phyloP scores from a whole-genome alignment of 1,284 basidiomycete species.

The Leccinum subrobustum region DNA sequence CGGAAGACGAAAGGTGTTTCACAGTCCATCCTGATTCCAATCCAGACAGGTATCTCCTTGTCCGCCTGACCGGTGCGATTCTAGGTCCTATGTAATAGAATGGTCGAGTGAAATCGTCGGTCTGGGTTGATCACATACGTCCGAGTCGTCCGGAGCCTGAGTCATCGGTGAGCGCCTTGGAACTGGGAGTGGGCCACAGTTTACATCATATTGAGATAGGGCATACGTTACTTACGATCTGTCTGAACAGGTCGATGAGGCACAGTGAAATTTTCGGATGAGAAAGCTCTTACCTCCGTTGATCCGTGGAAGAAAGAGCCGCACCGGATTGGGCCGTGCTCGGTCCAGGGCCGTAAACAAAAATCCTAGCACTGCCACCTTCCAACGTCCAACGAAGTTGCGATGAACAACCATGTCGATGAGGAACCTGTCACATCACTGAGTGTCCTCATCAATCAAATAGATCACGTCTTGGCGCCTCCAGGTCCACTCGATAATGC shows the following conservation, averaged over 20 bases:
- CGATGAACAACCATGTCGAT: conserved; percentile 4
- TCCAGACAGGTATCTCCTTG: not conserved
- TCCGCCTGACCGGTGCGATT: not conserved
- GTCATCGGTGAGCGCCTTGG: not conserved
- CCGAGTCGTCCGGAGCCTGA: not conserved
- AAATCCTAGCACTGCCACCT: conserved; percentile 8
- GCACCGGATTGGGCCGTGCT: too few species aligned
- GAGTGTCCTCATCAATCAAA: conserved; percentile 62
- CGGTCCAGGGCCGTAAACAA: not conserved
- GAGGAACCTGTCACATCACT: conserved; percentile 34
- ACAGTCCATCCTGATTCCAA: not conserved
- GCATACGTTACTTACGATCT: not conserved
- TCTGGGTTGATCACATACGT: not conserved
- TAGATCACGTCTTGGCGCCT: conserved; percentile 58
- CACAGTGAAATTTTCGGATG: not conserved
- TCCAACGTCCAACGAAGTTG: not conserved
- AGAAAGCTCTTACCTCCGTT: not conserved
- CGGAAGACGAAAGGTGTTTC: not conserved
- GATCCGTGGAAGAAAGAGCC: not conserved
- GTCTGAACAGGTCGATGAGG: not conserved
- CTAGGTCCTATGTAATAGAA: not conserved
- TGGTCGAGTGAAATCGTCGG: not conserved
- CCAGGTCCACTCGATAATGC: conserved; percentile 66
- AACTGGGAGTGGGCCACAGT: not conserved
- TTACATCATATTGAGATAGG: not conserved